Base-by-base conservation (phyloP, 768 basidiomycete genomes). In the Rhizopogon vinicolor region DNA sequence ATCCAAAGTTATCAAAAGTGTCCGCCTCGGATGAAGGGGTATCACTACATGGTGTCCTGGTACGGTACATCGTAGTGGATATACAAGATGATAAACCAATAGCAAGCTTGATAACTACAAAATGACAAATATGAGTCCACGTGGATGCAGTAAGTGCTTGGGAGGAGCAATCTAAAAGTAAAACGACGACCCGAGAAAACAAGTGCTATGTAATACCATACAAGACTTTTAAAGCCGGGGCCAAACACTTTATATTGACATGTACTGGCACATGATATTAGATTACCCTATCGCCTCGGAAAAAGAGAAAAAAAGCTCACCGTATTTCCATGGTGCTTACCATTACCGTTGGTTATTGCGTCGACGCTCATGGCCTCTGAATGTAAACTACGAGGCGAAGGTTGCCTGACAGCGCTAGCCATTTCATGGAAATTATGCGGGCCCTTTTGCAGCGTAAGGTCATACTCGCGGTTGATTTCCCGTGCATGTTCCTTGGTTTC, bases 1-100 rank as follows among this genome's bases (percentile, higher is more conserved):
- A 66, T 87, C 86, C 59, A 91, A 86, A 65, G 89, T 93, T 39
- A 78, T 93, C 74, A 96, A 96, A 78, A 87, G 90, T 70, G 78
- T 91, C 60, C 84, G 81, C 59, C 74, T 97, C 68, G 78, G 78
- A 57, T 85, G 31, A 61, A 33, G 45, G 28, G 25, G 41, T 54
- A 55, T 45, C 29, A 41, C 35, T 53, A 53, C 31, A 19, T 35
- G 50, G 31, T 33, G 22, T 33, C 40, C 33, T 28, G 22, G 25
- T 28, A 54, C 42, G 25, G 44, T 55, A 56, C 45, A 42, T 45
- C 44, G 31, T 6, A 31, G 40, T 50, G n/a, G 39, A 33, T 35
- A 55, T n/a, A 58, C 46, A 56, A 45, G 45, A 50, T 22, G 44
- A 44, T 37, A 41, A 35, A 43, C 46, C 22, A 50, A n/a, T 18